Evolutionary conservation across 768 basidiomycete species (phyloP).

Genomic region (Gymnopilus dilepis): DNA sequence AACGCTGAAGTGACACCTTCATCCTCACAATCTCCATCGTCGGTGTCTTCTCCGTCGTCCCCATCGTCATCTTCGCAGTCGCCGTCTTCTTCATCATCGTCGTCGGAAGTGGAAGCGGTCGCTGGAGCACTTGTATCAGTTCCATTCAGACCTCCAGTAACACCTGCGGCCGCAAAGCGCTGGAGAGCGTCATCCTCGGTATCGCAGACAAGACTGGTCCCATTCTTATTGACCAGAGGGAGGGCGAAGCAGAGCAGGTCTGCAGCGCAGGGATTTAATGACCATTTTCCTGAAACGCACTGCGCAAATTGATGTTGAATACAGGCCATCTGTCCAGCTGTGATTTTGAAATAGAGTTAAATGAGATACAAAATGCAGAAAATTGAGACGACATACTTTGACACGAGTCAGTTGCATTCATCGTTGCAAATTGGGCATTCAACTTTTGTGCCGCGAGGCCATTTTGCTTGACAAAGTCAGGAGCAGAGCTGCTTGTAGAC

Average conservation of each 20-base stretch:
- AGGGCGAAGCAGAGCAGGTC: constrained; percentile 51
- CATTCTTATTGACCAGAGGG: constrained; percentile 52
- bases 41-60: constrained; percentile 18
- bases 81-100: constrained; percentile 15
- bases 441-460: constrained; percentile 54
- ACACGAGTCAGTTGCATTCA: constrained; percentile 53
- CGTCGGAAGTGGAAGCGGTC: constrained; percentile 8
- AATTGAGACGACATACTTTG: constrained; percentile 41
- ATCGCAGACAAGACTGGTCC: constrained; percentile 52
- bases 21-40: constrained; percentile 19
- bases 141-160: constrained; percentile 47
- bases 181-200: constrained; percentile 41
- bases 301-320: constrained; percentile 46
- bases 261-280: constrained; percentile 38
- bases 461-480: constrained; percentile 44
- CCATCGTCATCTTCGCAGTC: constrained; percentile 20
- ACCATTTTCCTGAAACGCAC: constrained; percentile 48
- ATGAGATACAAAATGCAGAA: background rate
- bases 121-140: constrained; percentile 9
- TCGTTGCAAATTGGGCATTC: constrained; percentile 50
- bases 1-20: constrained; percentile 17
- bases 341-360: constrained; percentile 12
- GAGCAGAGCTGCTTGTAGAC: constrained; percentile 6
- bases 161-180: constrained; percentile 49
- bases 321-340: constrained; percentile 46